Percentiles rank a stretch among this genome's conserved stretches.
These are phyloP conservation scores for Cyclostephanos tholiformis DNA, from an alignment of 108 stramenopile genomes.

Conservation along the genomic window DNA sequence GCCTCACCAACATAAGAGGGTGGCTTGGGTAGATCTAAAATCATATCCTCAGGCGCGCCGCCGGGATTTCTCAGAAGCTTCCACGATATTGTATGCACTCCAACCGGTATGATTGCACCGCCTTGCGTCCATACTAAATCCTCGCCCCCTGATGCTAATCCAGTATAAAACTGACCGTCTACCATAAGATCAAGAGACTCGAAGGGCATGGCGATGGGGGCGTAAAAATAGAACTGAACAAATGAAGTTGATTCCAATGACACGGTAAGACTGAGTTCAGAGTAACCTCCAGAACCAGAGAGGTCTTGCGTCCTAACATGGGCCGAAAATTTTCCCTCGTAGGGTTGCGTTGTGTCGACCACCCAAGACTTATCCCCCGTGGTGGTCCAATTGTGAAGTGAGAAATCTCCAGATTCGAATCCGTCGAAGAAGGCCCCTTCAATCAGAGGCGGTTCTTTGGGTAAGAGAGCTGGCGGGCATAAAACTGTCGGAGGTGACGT, in stretches of 20 bases:
- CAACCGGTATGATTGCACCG: conserved; percentile 39
- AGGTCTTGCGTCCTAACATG: conserved; percentile 46
- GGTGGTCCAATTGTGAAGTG: conserved; percentile 27
- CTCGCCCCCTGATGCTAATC: conserved; percentile 20
- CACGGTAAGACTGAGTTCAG: conserved; percentile 31
- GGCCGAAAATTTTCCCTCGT: conserved; percentile 37
- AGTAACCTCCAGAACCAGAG: conserved; percentile 26
- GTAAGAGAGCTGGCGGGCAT: background rate
- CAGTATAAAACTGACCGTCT: conserved; percentile 44
- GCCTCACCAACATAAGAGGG: conserved; percentile 40
- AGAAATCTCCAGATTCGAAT: conserved; percentile 50
- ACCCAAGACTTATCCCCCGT: conserved; percentile 34
- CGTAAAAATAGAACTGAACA: conserved; percentile 48
- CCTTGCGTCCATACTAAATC: conserved; percentile 30
- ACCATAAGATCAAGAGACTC: conserved; percentile 44
- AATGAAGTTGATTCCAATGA: conserved; percentile 24
- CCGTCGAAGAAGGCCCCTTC: conserved; percentile 38
- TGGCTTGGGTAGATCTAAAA: conserved; percentile 22
- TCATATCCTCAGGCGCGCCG: conserved; percentile 35
- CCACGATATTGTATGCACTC: conserved; percentile 44
- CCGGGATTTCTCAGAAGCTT: conserved; percentile 37
- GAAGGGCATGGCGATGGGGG: conserved; percentile 46
- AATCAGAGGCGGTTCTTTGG: background rate
- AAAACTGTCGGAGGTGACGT: no score
- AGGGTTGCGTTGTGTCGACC: conserved; percentile 40